Evolutionary conservation across 257 asterid genomes (phyloP).

Genomic region (Sherardia arvensis): DNA sequence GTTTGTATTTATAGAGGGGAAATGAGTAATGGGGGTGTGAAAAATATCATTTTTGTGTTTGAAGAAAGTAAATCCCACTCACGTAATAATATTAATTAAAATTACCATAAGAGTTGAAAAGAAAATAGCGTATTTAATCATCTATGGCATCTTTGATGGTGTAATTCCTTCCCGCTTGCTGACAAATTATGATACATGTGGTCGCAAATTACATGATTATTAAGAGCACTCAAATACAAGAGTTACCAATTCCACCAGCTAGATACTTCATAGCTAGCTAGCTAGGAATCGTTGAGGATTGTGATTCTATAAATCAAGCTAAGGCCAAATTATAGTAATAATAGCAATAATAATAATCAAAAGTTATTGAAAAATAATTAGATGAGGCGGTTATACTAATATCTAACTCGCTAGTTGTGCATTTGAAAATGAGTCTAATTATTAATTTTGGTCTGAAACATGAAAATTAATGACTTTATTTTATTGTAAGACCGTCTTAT

Average conservation of each 20-base stretch:
- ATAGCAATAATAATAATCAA: too few relatives aligned
- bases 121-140: not conserved
- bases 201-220: not conserved
- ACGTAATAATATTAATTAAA: not conserved
- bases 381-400: too few relatives aligned
- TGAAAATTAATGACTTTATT: too few relatives aligned
- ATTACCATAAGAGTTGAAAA: not conserved
- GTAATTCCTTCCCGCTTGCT: conserved; percentile 38
- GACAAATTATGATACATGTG: conserved; percentile 24
- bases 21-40: too few relatives aligned
- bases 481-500: too few relatives aligned
- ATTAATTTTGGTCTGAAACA: too few relatives aligned
- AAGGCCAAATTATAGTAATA: too few relatives aligned
- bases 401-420: too few relatives aligned
- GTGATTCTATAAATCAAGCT: not conserved
- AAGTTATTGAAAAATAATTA: too few relatives aligned
- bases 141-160: conserved; percentile 41
- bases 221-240: not conserved
- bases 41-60: not conserved
- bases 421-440: too few relatives aligned
- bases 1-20: too few relatives aligned
- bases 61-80: not conserved
- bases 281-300: conserved; percentile 1
- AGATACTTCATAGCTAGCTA: not conserved
- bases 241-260: not conserved